Percentiles rank a stretch among this genome's conserved stretches.
Evolutionary conservation across 768 basidiomycete genomes (phyloP).

Genomic region (Cystofilobasidium ferigula): DNA sequence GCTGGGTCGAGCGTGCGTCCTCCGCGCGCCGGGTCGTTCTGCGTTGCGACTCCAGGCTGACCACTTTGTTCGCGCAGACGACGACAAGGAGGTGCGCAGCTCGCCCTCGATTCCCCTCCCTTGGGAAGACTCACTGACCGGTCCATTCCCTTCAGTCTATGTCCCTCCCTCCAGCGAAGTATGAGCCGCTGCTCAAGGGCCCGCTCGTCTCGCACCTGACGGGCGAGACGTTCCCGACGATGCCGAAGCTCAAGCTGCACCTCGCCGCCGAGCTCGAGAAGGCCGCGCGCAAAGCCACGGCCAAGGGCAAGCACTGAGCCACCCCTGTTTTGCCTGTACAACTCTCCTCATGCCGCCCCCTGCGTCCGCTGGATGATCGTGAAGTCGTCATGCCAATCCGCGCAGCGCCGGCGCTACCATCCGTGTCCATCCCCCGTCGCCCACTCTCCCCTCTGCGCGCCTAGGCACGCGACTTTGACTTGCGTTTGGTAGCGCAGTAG

Average conservation of each 20-base stretch:
- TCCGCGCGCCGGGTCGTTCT: background rate
- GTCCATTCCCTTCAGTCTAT: background rate
- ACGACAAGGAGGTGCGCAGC: background rate
- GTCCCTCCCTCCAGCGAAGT: background rate
- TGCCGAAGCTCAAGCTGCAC: slow-evolving; percentile 15
- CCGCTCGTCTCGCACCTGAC: background rate
- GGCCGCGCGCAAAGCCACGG: background rate
- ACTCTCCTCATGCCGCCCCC: too few species aligned
- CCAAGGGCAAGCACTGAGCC: too few species aligned
- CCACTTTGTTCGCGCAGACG: background rate
- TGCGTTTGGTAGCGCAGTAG: slow-evolving; percentile 23
- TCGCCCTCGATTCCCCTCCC: background rate
- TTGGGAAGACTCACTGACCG: background rate
- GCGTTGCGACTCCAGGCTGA: background rate
- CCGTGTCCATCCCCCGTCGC: too few species aligned
- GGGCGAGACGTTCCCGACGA: slow-evolving; percentile 3
- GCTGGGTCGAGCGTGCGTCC: slow-evolving; percentile 18
- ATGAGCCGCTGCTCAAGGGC: slow-evolving; percentile 19
- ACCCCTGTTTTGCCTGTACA: too few species aligned
- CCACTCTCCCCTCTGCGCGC: too few species aligned
- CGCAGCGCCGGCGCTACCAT: too few species aligned
- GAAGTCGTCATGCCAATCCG: too few species aligned
- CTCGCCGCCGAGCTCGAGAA: background rate
- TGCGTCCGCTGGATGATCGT: too few species aligned
- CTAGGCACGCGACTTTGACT: too few species aligned